Evolutionary conservation across 805 yeast species (phyloP), one percentile per base, ranked within the genome.

Genomic region (Kuraishia hungarica): DNA sequence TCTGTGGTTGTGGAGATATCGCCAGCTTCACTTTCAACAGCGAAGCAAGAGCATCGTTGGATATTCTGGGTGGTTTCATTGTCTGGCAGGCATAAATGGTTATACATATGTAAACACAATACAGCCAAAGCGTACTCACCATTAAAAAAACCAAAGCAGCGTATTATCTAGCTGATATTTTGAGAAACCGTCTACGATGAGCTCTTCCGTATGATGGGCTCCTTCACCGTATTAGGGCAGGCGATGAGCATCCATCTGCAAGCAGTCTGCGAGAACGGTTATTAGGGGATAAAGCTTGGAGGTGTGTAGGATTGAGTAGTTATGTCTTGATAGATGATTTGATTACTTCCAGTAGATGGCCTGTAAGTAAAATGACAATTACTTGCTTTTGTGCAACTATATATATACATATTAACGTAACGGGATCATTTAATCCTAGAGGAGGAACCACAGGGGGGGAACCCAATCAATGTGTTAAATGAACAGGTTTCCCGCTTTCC

Each of bases 401-500:
- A 35, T 35, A 35, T 17, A 35, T 35, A 35, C 10, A 26, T 10
- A 10, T 26, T 10, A 26, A 26, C 29, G 29, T 26, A 26, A 26
- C n/a, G n/a, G 29, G 29, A 6, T 26, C 29, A 10, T 10, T 26
- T 26, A 10, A 10, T 26, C 5, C 29, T 6, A 35, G 11, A 35
- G 15, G 11, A 17, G 43, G 29, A 26, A 35, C 17, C 43, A 35
- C 8, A 6, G 17, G 11, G 43, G 43, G 49, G 24, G 49, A 10
- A 13, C 13, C 24, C 23, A 20, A 13, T 69, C 65, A 84, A 64
- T 86, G 90, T n/a, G 86, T 81, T 62, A 86, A 68, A 54, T 75
- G 79, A 3, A 85, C 81, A 2, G 84, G 83, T 63, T 81, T 78
- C 21, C 89, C 89, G 1, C 84, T 81, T 60, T 84, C 86, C 93